Evolutionary conservation across 371 early-diverging fungal genomes (phyloP).

Genomic region (Mortierella sp.): DNA sequence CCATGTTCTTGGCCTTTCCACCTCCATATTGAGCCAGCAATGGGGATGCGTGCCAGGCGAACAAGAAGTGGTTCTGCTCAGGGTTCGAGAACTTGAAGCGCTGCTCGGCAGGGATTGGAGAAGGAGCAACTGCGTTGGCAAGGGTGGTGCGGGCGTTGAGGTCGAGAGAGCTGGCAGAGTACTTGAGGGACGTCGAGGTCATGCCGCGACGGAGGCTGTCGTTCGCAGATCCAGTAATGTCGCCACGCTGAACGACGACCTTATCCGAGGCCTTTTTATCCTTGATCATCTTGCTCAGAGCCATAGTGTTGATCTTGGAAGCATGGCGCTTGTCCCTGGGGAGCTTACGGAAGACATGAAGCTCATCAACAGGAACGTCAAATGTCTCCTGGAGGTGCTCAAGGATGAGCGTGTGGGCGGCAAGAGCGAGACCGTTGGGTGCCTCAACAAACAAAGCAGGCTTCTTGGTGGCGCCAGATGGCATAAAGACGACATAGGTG

Average conservation of each 20-base stretch:
- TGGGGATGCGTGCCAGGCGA: constrained; percentile 46
- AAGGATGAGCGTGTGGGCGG: constrained; percentile 43
- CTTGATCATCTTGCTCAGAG: constrained; percentile 52
- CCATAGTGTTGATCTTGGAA: constrained; percentile 59
- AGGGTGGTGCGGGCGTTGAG: constrained; percentile 22
- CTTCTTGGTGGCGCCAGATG: constrained; percentile 48
- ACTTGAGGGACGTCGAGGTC: constrained; percentile 38
- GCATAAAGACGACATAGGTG: constrained; percentile 57
- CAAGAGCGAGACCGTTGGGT: constrained; percentile 50
- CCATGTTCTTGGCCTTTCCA: constrained; percentile 59
- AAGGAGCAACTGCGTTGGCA: constrained; percentile 12
- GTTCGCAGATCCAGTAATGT: constrained; percentile 45
- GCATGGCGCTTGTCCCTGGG: constrained; percentile 57
- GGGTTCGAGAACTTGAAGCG: constrained; percentile 40
- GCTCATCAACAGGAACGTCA: constrained; percentile 54
- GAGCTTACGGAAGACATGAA: constrained; percentile 57
- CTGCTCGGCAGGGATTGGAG: neutral
- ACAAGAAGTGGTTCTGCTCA: constrained; percentile 50
- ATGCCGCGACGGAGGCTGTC: constrained; percentile 52
- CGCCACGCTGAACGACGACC: constrained; percentile 39
- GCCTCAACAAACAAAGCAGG: constrained; percentile 53
- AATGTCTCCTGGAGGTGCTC: constrained; percentile 59
- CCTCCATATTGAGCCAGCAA: constrained; percentile 47
- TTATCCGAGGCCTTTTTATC: constrained; percentile 47
- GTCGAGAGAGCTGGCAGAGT: constrained; percentile 25